Percentiles rank a stretch among this genome's conserved stretches.
phyloP scores from a whole-genome alignment of 2,329 filamentous ascomycete species.

The Colletotrichum higginsianum region DNA sequence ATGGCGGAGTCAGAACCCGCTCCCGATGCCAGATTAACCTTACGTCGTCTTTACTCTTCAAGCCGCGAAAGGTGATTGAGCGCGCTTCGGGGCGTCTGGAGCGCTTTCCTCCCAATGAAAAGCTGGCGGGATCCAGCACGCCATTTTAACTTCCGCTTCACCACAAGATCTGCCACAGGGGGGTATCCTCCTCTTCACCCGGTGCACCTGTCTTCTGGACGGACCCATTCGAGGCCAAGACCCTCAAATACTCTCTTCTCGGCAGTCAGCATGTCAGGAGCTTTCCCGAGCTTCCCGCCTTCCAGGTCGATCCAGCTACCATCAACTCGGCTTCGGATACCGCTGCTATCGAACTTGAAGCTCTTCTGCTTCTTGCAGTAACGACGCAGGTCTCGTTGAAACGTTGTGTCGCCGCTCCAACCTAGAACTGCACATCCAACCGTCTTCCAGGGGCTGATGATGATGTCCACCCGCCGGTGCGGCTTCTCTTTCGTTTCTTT shows the following conservation, averaged over 20 bases:
- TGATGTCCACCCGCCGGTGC: conserved; percentile 92
- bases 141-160: conserved; percentile 26
- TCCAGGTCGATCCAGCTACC: conserved; percentile 81
- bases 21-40: not conserved
- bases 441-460: conserved; percentile 89
- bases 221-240: conserved; percentile 77
- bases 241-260: conserved; percentile 87
- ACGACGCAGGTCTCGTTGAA: conserved; percentile 86
- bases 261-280: conserved; percentile 78
- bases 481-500: conserved; percentile 50
- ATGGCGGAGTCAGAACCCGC: not conserved
- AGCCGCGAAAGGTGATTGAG: too few relatives aligned
- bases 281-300: conserved; percentile 63
- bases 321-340: conserved; percentile 77
- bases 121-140: conserved; percentile 18
- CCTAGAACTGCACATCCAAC: conserved; percentile 89
- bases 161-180: not conserved
- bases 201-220: conserved; percentile 78
- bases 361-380: conserved; percentile 81
- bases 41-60: not conserved
- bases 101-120: conserved; percentile 14
- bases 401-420: conserved; percentile 92
- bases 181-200: conserved; percentile 58
- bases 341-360: conserved; percentile 94
- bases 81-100: conserved; percentile 1